Conservation (phyloP, 2,329 filamentous ascomycete species). For the Bipolaris bicolor region DNA sequence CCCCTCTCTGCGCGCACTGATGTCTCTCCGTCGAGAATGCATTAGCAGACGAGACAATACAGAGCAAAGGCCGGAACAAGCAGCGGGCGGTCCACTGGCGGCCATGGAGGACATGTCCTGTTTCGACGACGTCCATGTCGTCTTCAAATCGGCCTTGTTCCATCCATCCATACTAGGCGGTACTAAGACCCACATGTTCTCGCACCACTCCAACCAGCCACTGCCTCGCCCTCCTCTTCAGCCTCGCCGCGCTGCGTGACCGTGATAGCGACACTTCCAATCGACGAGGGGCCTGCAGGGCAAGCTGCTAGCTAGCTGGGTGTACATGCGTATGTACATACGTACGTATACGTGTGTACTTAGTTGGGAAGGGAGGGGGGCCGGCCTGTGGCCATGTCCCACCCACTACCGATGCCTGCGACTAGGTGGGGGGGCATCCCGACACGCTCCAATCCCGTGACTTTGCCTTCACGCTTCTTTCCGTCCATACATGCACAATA, state of each 20-base stretch:
- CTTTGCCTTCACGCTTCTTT: conserved; percentile 7
- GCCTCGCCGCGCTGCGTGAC: conserved; percentile 31
- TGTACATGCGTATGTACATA: neutral
- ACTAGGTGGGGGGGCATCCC: conserved; percentile 6
- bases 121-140: conserved; percentile 7
- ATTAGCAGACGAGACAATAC: conserved; percentile 3
- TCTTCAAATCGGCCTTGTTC: conserved; percentile 41
- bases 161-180: conserved; percentile 29
- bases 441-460: conserved; percentile 15
- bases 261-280: neutral
- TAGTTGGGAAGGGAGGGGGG: conserved; percentile 3
- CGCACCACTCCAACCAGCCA: conserved; percentile 28
- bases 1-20: conserved; percentile 24
- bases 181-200: conserved; percentile 27
- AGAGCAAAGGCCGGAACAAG: neutral
- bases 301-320: no score
- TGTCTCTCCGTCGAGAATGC: conserved; percentile 3
- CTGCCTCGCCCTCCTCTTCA: conserved; percentile 30
- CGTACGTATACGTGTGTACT: neutral
- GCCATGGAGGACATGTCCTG: neutral
- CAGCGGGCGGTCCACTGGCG: neutral
- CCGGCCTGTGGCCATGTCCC: conserved; percentile 10
- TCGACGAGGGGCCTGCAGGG: conserved; percentile 14
- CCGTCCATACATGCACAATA: conserved; percentile 5
- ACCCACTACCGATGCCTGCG: conserved; percentile 5